Conservation (phyloP, 2,329 filamentous ascomycete genomes). For the Metarhizium anisopliae region DNA sequence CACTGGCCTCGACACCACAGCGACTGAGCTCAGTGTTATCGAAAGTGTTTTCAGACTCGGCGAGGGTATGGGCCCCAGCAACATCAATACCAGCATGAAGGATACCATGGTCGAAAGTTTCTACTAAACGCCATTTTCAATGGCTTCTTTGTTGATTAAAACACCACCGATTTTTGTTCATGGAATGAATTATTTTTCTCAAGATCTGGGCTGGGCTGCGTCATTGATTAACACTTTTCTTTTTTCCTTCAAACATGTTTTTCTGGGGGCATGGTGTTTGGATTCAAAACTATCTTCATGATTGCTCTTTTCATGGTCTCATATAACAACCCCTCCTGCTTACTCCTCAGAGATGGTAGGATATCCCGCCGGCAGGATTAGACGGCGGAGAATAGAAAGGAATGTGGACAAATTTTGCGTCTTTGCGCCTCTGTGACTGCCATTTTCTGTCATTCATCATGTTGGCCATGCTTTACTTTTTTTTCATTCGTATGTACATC, state of each 20-base stretch:
- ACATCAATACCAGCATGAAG: conserved; percentile 79
- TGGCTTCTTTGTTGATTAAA: conserved; percentile 9
- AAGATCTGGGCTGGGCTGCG: not conserved
- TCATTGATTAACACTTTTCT: not conserved
- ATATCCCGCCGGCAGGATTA: not conserved
- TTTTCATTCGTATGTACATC: no score
- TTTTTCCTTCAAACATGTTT: not conserved
- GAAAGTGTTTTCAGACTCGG: conserved; percentile 94
- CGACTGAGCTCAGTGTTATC: conserved; percentile 93
- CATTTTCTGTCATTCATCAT: no score
- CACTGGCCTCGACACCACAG: conserved; percentile 86
- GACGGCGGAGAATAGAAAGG: not conserved
- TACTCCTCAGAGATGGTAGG: conserved; percentile 4
- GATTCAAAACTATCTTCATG: conserved; percentile 1
- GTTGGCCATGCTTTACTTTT: no score
- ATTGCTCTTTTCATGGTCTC: not conserved
- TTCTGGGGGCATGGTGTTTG: conserved; percentile 7
- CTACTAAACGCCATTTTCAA: conserved; percentile 54
- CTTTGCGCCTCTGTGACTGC: not conserved
- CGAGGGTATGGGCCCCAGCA: conserved; percentile 71
- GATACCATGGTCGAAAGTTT: conserved; percentile 99
- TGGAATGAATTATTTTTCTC: not conserved
- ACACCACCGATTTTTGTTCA: not conserved
- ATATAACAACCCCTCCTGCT: not conserved
- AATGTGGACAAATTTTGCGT: not conserved